phyloP scores from a whole-genome alignment of 2,329 filamentous ascomycete genomes.

The Colletotrichum sp. region DNA sequence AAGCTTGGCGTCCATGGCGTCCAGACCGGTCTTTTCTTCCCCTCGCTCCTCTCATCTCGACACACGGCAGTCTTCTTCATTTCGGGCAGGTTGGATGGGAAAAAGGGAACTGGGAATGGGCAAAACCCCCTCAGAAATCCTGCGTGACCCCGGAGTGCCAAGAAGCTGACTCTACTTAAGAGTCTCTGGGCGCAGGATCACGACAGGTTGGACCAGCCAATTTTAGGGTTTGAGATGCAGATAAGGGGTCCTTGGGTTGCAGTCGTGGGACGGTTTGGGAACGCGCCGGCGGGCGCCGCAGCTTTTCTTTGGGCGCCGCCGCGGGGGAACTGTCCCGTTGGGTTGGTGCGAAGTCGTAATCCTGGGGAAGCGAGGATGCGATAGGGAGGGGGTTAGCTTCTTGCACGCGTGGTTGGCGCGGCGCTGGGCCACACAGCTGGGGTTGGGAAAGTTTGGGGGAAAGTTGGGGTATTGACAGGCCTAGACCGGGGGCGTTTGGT shows the following conservation, averaged over 20 bases:
- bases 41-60: background rate
- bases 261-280: conserved; percentile 15
- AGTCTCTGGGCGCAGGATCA: conserved; percentile 5
- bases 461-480: conserved; percentile 17
- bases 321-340: conserved; percentile 8
- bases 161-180: conserved; percentile 13
- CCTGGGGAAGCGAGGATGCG: conserved; percentile 15
- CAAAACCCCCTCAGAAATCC: conserved; percentile 1
- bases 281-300: conserved; percentile 12
- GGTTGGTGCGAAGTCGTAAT: conserved; percentile 11
- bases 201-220: background rate
- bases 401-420: conserved; percentile 1
- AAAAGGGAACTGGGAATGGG: background rate
- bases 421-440: background rate
- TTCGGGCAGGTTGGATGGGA: background rate
- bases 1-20: conserved; percentile 5
- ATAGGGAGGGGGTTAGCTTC: conserved; percentile 1
- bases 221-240: conserved; percentile 15
- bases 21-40: background rate
- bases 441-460: conserved; percentile 15
- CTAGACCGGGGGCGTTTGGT: background rate
- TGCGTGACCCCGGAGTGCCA: conserved; percentile 6
- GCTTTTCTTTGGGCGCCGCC: background rate
- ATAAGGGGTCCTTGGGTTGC: conserved; percentile 18
- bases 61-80: background rate